Evolutionary conservation across 75 land plant species (phyloP), one percentile per base, ranked within the genome.

Genomic region (Azolla pinnata): DNA sequence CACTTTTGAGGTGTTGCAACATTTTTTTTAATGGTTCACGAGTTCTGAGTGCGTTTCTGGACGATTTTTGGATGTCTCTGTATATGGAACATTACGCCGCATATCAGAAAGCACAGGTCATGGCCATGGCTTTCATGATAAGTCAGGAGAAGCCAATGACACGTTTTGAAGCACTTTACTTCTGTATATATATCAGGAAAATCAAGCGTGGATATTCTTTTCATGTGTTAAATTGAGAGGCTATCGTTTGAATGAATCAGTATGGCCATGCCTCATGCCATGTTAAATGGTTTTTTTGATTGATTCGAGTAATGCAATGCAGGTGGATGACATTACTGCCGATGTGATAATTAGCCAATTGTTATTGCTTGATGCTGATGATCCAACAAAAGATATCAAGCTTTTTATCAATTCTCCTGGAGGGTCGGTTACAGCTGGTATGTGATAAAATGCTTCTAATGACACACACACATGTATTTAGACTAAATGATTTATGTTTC

Each of bases 361-460:
- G 20, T 66, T 93, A 29, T 63, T 93, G 67, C 61, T 93, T 33
- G 98, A 93, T 63, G 86, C 96, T 7, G 81, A 89, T 66, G 90
- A 93, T 62, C 71, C 77, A 16, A 61, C 67, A 12, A 89, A 89
- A 60, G 96, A 93, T 35, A 93, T 93, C 40, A 88, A 81, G 65
- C 67, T 93, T 54, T 86, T 93, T 40, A 93, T 93, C 25, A 88
- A 89, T 71, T 88, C 96, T 16, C 96, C 98, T 38, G 96, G 98
- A 55, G 98, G 96, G 53, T 89, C 90, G 29, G 81, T 93, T 18
- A 83, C 96, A 24, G 96, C 90, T 59, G 98, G 96, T 90, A 76
- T 61, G 57, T 24, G n/a, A n/a, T n/a, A n/a, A n/a, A n/a, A n/a
- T n/a, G n/a, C n/a, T n/a, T n/a, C n/a, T n/a, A n/a, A n/a, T n/a